Evolutionary conservation across 1,284 basidiomycete species (phyloP).

Genomic region (Wolfiporia cocos): DNA sequence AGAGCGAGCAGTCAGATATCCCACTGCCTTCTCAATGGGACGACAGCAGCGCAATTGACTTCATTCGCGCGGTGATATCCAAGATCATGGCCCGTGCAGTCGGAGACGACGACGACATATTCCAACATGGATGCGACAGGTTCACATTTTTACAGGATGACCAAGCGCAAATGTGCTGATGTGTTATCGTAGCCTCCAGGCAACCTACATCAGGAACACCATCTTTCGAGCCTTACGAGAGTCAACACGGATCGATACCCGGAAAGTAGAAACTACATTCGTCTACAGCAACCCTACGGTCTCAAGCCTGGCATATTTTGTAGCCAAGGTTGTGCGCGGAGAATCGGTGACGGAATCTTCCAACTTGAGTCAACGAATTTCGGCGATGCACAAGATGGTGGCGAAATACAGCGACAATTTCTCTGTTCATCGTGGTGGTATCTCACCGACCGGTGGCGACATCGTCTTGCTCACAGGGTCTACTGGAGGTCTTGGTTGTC

Average conservation of each 20-base stretch:
- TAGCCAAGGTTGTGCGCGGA: conserved; percentile 11
- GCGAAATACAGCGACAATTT: conserved; percentile 25
- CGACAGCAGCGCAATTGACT: conserved; percentile 11
- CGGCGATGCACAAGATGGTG: conserved; percentile 23
- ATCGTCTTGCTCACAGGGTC: conserved; percentile 29
- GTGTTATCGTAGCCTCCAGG: conserved; percentile 25
- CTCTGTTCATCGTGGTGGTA: conserved; percentile 12
- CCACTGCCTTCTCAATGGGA: conserved; percentile 24
- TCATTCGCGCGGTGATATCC: conserved; percentile 24
- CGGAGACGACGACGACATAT: conserved; percentile 33
- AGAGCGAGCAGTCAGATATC: conserved; percentile 16
- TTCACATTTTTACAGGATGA: conserved; percentile 7
- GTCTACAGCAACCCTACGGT: conserved; percentile 28
- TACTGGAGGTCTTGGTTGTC: conserved; percentile 27
- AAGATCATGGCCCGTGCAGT: conserved; percentile 20
- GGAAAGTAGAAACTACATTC: too few species aligned
- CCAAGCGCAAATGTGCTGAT: not conserved
- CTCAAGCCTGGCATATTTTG: conserved; percentile 18
- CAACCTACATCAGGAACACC: conserved; percentile 35
- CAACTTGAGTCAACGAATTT: conserved; percentile 7
- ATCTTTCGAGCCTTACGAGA: conserved; percentile 27
- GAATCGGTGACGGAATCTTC: conserved; percentile 2
- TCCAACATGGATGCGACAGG: conserved; percentile 39
- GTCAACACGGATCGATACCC: too few species aligned
- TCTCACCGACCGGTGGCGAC: conserved; percentile 11